Evolutionary conservation across 805 yeast species (phyloP).

Genomic region (Zygoascus tannicola): DNA sequence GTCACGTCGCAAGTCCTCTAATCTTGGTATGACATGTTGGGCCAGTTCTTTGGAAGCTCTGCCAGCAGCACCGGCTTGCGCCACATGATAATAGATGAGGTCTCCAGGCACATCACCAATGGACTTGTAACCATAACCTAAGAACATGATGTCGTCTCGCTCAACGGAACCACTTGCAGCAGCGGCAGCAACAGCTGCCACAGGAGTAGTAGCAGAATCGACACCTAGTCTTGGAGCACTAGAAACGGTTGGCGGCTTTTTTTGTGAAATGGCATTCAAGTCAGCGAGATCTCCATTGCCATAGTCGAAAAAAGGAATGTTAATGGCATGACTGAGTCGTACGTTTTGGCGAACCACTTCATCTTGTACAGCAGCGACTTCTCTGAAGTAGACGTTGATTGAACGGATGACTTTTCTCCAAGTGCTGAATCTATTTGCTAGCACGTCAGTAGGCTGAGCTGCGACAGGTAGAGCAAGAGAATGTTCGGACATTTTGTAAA

Average conservation of each 20-base stretch:
- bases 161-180: conserved; percentile 23
- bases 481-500: too few relatives aligned
- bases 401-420: conserved; percentile 79
- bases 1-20: conserved; percentile 65
- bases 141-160: conserved; percentile 41
- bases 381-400: conserved; percentile 63
- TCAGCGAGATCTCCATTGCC: conserved; percentile 25
- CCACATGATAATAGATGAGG: conserved; percentile 55
- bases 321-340: conserved; percentile 70
- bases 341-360: conserved; percentile 78
- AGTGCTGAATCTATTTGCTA: conserved; percentile 74
- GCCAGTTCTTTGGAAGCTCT: conserved; percentile 51
- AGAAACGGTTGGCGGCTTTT: conserved; percentile 2
- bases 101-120: conserved; percentile 74
- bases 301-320: conserved; percentile 37
- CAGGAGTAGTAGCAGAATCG: not conserved
- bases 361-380: conserved; percentile 77
- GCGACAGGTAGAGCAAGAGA: conserved; percentile 38
- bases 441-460: conserved; percentile 76
- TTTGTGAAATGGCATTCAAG: conserved; percentile 6
- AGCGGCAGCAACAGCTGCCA: not conserved
- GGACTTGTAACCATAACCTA: conserved; percentile 71
- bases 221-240: not conserved
- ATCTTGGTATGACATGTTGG: conserved; percentile 51
- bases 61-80: conserved; percentile 50